Evolutionary conservation across 441 rosid genomes (phyloP).

Genomic region (Gossypium gossypioides): DNA sequence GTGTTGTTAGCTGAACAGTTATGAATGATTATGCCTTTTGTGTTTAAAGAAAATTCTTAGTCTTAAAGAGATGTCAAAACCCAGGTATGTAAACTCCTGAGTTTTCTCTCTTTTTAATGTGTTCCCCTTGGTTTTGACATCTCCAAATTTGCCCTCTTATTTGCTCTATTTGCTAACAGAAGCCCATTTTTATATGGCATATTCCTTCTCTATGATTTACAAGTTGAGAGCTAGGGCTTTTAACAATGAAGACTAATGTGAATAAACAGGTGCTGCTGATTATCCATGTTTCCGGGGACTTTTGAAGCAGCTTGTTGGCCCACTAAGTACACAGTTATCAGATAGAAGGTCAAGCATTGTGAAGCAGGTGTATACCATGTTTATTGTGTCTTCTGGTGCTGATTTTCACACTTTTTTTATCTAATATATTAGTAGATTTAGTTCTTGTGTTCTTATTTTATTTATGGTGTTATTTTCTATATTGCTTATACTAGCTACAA

Average conservation of each 20-base stretch:
- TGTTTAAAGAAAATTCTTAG: background rate
- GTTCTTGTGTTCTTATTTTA: background rate
- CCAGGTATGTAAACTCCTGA: background rate
- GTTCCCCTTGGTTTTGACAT: background rate
- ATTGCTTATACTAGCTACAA: background rate
- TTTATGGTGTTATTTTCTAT: background rate
- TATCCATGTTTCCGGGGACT: constrained; percentile 82
- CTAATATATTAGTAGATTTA: background rate
- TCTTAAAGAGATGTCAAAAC: background rate
- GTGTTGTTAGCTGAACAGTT: background rate
- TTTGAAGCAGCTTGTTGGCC: constrained; percentile 80
- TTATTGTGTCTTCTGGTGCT: constrained; percentile 7
- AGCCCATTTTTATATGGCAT: background rate
- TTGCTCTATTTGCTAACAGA: background rate
- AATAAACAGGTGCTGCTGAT: constrained; percentile 65
- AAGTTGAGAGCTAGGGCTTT: background rate
- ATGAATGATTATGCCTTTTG: background rate
- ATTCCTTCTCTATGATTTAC: background rate
- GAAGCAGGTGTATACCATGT: constrained; percentile 59
- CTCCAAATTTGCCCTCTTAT: background rate
- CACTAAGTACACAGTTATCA: constrained; percentile 76
- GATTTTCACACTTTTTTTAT: background rate
- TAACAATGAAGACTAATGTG: background rate
- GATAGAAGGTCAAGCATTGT: constrained; percentile 96
- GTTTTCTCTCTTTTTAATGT: background rate